Evolutionary conservation across 2,329 filamentous ascomycete species (phyloP).

Genomic region (Pseudogymnoascus sp.): DNA sequence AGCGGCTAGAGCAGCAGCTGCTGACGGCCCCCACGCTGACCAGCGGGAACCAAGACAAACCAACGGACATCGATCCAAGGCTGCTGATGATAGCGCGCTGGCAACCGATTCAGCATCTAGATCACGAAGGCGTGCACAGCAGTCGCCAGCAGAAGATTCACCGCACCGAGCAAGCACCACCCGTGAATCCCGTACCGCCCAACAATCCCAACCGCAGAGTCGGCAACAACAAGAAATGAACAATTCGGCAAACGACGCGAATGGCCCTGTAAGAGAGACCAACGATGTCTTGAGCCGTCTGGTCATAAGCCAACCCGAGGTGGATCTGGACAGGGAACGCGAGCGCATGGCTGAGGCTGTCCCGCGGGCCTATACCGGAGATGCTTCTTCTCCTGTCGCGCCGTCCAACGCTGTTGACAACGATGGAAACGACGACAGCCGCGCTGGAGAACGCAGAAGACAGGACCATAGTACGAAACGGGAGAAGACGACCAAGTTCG

Average conservation of each 20-base stretch:
- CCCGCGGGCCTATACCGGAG: constrained; percentile 17
- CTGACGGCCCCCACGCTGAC: constrained; percentile 27
- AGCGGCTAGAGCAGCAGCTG: constrained; percentile 20
- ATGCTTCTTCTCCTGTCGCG: constrained; percentile 31
- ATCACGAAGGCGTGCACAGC: constrained; percentile 39
- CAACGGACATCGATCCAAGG: constrained; percentile 32
- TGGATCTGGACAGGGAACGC: constrained; percentile 63
- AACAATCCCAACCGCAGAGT: constrained; percentile 25
- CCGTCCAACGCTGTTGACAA: constrained; percentile 39
- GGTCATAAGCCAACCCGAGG: constrained; percentile 66
- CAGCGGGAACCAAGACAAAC: constrained; percentile 35
- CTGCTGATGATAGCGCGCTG: constrained; percentile 25
- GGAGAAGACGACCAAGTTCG: constrained; percentile 80
- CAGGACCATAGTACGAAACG: constrained; percentile 48
- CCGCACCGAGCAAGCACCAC: constrained; percentile 34
- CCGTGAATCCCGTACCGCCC: constrained; percentile 32
- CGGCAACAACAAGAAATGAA: constrained; percentile 26
- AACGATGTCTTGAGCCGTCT: constrained; percentile 73
- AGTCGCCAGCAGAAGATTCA: constrained; percentile 35
- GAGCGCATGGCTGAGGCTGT: constrained; percentile 59
- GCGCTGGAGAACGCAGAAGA: constrained; percentile 42
- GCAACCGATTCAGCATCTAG: constrained; percentile 30
- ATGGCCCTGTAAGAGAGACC: constrained; percentile 62
- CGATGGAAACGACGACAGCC: constrained; percentile 41
- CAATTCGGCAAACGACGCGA: constrained; percentile 37